Conservation (phyloP, 1,139 yeast species). For the Debaryomyces udenii region DNA sequence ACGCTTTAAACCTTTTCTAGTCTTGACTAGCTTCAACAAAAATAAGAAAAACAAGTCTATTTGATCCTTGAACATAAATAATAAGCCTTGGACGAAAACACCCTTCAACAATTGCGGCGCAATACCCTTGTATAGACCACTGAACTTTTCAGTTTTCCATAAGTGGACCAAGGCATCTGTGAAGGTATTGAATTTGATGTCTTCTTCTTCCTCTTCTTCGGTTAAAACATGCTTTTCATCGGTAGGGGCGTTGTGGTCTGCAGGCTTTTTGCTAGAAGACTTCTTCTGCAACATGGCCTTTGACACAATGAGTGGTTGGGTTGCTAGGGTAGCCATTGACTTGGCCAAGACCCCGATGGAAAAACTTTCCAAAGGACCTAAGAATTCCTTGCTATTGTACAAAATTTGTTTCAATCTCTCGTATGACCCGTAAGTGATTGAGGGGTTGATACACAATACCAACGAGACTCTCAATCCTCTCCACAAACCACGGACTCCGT, state of each 20-base stretch:
- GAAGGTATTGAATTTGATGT: constrained; percentile 41
- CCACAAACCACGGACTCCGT: constrained; percentile 79
- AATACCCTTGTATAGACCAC: constrained; percentile 71
- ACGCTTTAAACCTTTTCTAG: constrained; percentile 6
- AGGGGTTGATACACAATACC: constrained; percentile 80
- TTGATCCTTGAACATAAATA: constrained; percentile 83
- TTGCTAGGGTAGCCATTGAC: constrained; percentile 75
- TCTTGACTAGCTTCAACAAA: constrained; percentile 38
- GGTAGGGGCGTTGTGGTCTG: constrained; percentile 17
- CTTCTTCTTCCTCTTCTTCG: constrained; percentile 33
- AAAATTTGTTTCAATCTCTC: constrained; percentile 66
- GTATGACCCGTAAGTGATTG: constrained; percentile 84
- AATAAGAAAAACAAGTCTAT: constrained; percentile 48
- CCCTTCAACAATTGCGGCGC: constrained; percentile 84
- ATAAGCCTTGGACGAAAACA: constrained; percentile 79
- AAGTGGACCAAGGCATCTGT: constrained; percentile 48
- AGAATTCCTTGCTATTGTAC: constrained; percentile 47
- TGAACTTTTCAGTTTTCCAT: constrained; percentile 45
- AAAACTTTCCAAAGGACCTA: constrained; percentile 71
- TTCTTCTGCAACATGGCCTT: constrained; percentile 79
- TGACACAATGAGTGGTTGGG: constrained; percentile 85
- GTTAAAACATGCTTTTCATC: constrained; percentile 31
- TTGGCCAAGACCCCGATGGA: constrained; percentile 78
- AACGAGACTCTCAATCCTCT: constrained; percentile 80
- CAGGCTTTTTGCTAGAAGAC: constrained; percentile 23